phyloP scores from a whole-genome alignment of 2,329 filamentous ascomycete species.

The Exophiala sp. region DNA sequence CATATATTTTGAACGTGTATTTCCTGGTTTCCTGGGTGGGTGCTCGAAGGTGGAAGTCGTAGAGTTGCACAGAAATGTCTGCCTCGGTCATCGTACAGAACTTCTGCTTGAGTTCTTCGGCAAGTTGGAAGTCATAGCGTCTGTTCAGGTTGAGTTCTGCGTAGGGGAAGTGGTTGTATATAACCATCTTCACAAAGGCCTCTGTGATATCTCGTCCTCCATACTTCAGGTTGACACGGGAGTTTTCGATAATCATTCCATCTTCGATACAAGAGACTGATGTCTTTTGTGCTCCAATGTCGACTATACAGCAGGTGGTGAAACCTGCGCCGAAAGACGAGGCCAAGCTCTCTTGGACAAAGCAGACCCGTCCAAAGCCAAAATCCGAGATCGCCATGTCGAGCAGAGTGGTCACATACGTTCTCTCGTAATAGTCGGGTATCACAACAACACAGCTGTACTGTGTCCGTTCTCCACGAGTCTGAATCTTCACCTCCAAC shows the following conservation, averaged over 20 bases:
- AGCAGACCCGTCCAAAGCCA: constrained; percentile 82
- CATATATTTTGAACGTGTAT: constrained; percentile 95
- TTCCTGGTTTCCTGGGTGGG: constrained; percentile 86
- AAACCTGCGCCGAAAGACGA: constrained; percentile 94
- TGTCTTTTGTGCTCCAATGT: constrained; percentile 95
- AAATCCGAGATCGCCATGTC: constrained; percentile 86
- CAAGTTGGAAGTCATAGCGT: constrained; percentile 86
- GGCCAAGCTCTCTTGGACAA: constrained; percentile 93
- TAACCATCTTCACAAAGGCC: constrained; percentile 95
- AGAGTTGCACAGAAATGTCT: constrained; percentile 82
- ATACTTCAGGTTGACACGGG: constrained; percentile 89
- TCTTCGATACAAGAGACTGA: constrained; percentile 97
- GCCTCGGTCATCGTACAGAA: constrained; percentile 88
- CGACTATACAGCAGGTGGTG: constrained; percentile 89
- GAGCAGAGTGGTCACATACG: constrained; percentile 79
- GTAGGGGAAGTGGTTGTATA: constrained; percentile 94
- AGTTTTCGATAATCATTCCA: constrained; percentile 90
- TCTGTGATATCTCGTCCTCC: constrained; percentile 91
- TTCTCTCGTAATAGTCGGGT: constrained; percentile 93
- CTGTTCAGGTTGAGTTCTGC: constrained; percentile 86
- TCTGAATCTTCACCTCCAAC: constrained; percentile 59
- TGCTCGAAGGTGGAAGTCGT: constrained; percentile 85
- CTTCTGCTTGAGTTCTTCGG: constrained; percentile 92
- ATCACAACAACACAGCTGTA: constrained; percentile 98
- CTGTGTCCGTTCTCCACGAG: constrained; percentile 69